Evolutionary conservation across 805 yeast species (phyloP), one percentile per base, ranked within the genome.

Genomic region (Wickerhamiella qilinensis): DNA sequence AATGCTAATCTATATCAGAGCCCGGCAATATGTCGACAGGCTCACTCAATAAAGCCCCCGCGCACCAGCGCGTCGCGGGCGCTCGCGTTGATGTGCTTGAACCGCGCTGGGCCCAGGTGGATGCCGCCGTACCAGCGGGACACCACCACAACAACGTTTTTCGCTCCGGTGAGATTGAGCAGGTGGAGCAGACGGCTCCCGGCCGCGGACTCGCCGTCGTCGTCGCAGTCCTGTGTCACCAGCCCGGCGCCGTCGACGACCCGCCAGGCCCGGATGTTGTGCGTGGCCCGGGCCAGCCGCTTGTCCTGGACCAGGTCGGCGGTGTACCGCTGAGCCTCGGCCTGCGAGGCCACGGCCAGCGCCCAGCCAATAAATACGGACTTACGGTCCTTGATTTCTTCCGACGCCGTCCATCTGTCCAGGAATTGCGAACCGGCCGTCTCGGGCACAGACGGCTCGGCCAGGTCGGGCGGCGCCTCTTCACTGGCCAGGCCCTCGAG

Each of bases 141-240:
- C 2, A 88, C 94, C 8, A 77, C 83, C 3, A 86, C 94, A 45
- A 85, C 69, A 3, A 81, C 82, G 53, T 86, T 76, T 79, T 82
- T 73, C 2, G 71, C 80, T 49, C 83, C 84, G 81, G 56, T 48
- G 27, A 42, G 69, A 28, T 81, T 72, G 46, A 86, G 58, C 35
- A 86, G 57, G 60, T 84, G 94, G 37, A 85, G 57, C 66, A 86
- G 61, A 41, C 95, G 63, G 4, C 86, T 74, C 8, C 98, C 98
- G 1, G 97, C 94, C 1, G 97, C 97, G 0, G 93, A 69, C 53
- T 91, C 98, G 2, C 98, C 98, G 53, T 88, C 98, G 55, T 91
- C 97, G 52, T 91, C 96, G 49, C 82, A 85, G 49, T 91, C 96
- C 49, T 82, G 91, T 35, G 66, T 69, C 28, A 68, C 64, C 7